These are phyloP conservation scores for Podaxis sp. DNA, from an alignment of 768 basidiomycete species.

Conservation along the genomic window DNA sequence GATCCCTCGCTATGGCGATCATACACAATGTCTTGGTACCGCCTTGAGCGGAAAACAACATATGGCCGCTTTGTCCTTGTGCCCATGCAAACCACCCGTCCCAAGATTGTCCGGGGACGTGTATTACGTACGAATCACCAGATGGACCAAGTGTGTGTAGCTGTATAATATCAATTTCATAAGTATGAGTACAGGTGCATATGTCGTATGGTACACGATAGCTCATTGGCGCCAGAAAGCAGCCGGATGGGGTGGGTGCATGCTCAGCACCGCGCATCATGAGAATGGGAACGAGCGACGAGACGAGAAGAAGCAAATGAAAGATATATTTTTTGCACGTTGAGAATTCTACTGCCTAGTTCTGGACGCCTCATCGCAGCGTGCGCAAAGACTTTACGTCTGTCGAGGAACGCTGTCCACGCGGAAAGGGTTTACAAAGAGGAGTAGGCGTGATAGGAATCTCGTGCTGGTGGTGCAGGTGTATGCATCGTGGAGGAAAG, in stretches of 20 bases:
- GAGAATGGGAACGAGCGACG: neutral
- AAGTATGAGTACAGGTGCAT: neutral
- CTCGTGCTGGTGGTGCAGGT: conserved; percentile 11
- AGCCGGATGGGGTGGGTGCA: no score
- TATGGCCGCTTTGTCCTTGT: neutral
- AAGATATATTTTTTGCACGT: neutral
- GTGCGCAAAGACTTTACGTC: conserved; percentile 4
- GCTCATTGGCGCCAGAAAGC: neutral
- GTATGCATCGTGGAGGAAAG: conserved; percentile 6
- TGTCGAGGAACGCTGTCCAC: neutral
- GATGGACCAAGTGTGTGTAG: neutral
- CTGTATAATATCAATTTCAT: neutral
- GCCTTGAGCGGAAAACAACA: neutral
- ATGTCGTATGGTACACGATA: conserved; percentile 1
- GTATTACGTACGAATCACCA: neutral
- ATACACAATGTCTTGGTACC: neutral
- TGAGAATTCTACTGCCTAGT: neutral
- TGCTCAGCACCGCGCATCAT: neutral
- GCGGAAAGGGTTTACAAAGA: neutral
- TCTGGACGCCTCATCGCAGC: conserved; percentile 1
- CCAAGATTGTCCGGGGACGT: conserved; percentile 3
- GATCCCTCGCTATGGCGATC: neutral
- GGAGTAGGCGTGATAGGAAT: neutral
- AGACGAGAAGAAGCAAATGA: neutral
- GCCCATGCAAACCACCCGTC: neutral